These are phyloP conservation scores for Scleromitrula shiraiana DNA, from an alignment of 2,329 filamentous ascomycete genomes.

Conservation along the genomic window DNA sequence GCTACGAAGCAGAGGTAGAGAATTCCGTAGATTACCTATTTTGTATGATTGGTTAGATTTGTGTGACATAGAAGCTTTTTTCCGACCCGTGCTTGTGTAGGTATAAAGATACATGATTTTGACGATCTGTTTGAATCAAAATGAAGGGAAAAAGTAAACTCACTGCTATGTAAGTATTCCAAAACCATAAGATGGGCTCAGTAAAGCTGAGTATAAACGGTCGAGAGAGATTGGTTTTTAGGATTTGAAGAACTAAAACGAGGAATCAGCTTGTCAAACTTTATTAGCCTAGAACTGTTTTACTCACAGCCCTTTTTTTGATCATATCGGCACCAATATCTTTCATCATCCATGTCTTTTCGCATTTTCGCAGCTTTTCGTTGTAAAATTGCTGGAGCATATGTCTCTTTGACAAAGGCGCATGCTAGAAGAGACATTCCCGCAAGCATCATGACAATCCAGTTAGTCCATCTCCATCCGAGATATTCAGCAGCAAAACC, in stretches of 20 bases:
- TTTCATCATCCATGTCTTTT: constrained; percentile 60
- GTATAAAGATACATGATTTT: too few relatives aligned
- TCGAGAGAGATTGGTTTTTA: constrained; percentile 68
- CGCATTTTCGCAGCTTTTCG: constrained; percentile 55
- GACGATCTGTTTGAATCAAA: too few relatives aligned
- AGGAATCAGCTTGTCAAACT: constrained; percentile 2
- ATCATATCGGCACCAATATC: constrained; percentile 69
- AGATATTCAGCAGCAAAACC: constrained; percentile 71
- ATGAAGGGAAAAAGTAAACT: constrained; percentile 5
- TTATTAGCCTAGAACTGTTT: background rate
- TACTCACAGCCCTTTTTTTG: constrained; percentile 6
- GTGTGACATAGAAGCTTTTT: background rate
- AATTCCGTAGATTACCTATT: constrained; percentile 67
- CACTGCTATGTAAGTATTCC: constrained; percentile 58
- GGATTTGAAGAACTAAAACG: constrained; percentile 52
- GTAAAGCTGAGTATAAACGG: constrained; percentile 71
- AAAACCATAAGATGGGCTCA: constrained; percentile 72
- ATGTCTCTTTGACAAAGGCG: constrained; percentile 62
- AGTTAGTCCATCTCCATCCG: constrained; percentile 85
- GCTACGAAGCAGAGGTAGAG: constrained; percentile 87
- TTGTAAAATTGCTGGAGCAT: constrained; percentile 62
- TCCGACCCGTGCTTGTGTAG: background rate
- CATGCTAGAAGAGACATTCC: constrained; percentile 54
- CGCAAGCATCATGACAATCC: constrained; percentile 67
- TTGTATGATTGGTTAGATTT: background rate